These are phyloP conservation scores for Eucommia ulmoides DNA, from an alignment of 257 asterid species.

Conservation along the genomic window DNA sequence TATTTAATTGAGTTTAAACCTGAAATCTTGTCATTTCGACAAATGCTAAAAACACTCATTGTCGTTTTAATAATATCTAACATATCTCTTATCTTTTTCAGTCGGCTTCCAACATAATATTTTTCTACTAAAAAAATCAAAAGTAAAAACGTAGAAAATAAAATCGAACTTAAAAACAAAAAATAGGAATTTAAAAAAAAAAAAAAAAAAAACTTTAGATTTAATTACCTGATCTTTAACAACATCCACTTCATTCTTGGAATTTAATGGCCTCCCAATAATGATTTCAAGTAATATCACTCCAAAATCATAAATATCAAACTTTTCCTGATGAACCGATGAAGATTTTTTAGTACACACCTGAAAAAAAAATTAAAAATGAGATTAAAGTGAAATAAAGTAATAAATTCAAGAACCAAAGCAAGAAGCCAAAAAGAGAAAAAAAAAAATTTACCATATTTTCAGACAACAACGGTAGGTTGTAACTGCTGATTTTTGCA, in stretches of 20 bases:
- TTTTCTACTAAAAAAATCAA: background rate
- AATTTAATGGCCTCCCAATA: slow-evolving; percentile 40
- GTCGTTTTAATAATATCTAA: no score
- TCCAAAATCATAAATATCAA: slow-evolving; percentile 66
- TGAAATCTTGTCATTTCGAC: background rate
- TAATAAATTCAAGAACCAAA: no score
- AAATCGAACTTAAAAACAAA: background rate
- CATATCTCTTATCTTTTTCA: background rate
- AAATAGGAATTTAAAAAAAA: background rate
- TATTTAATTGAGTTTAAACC: no score
- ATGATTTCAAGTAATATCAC: slow-evolving; percentile 65
- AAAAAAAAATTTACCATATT: slow-evolving; percentile 14
- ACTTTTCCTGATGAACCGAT: slow-evolving; percentile 58
- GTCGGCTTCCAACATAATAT: background rate
- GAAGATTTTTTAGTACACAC: no score
- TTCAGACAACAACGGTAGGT: slow-evolving; percentile 58
- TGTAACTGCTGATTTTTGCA: slow-evolving; percentile 64
- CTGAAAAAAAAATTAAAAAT: no score
- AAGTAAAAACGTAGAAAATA: background rate
- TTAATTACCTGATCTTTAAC: slow-evolving; percentile 48
- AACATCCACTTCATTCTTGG: slow-evolving; percentile 30
- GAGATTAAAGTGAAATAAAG: no score
- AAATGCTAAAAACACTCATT: background rate
- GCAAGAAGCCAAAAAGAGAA: background rate
- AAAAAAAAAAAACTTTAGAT: no score